Conservation (phyloP, 1,284 basidiomycete species). For the Pascua guehoae region DNA sequence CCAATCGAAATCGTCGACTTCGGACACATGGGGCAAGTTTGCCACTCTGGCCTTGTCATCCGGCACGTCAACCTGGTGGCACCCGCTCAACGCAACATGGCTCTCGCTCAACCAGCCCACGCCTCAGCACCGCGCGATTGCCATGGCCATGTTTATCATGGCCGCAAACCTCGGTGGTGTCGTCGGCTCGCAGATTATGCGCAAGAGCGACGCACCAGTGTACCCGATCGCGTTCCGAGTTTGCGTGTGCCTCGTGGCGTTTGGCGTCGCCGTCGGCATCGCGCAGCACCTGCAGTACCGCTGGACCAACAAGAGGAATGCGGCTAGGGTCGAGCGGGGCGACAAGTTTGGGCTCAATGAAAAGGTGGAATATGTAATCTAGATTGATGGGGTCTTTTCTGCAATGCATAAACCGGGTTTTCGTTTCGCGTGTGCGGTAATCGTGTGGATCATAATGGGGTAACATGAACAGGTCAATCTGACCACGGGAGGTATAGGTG, state of each 20-base stretch:
- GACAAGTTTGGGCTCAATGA: not conserved
- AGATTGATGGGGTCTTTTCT: not conserved
- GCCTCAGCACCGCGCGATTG: constrained; percentile 35
- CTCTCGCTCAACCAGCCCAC: constrained; percentile 30
- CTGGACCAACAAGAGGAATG: constrained; percentile 21
- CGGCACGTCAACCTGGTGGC: constrained; percentile 14
- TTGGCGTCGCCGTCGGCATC: constrained; percentile 20
- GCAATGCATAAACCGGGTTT: too few species aligned
- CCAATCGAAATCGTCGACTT: constrained; percentile 16
- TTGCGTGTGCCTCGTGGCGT: constrained; percentile 23
- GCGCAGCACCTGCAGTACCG: constrained; percentile 34
- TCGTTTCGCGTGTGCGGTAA: too few species aligned
- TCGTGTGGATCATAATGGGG: too few species aligned
- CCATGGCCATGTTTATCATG: constrained; percentile 42
- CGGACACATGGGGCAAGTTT: constrained; percentile 28
- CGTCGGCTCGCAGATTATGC: constrained; percentile 35
- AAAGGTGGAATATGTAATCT: not conserved
- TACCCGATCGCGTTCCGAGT: constrained; percentile 34
- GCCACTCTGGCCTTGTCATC: constrained; percentile 20
- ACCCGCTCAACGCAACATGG: constrained; percentile 38
- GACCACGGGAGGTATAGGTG: too few species aligned
- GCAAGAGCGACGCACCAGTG: constrained; percentile 33
- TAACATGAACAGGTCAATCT: too few species aligned
- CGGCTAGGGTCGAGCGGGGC: not conserved
- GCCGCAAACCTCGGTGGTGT: constrained; percentile 36